Base-by-base conservation (phyloP, 202 grass and related monocot species). In the Musa balbisiana region DNA sequence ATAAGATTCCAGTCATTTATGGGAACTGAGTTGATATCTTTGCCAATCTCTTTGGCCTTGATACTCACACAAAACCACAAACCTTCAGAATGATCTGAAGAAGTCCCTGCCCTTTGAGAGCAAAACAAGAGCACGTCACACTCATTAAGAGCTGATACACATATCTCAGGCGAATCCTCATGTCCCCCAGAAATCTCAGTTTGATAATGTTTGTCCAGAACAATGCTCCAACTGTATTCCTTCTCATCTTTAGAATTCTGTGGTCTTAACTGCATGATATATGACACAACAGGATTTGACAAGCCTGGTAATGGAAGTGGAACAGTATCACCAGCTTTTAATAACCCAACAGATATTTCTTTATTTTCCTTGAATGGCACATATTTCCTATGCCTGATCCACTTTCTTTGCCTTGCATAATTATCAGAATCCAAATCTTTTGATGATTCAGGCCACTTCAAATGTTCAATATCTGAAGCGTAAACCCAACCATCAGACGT, bases 51-150 rank as follows among this genome's bases (percentile, higher is more conserved):
- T 81, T 93, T 98, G 59, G 91, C 81, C 74, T 86, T 87, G 79
- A 93, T 86, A 77, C 91, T 98, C 56, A 80, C 82, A 83, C 86
- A 93, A 86, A 98, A 89, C 94, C 94, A 98, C 74, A 93, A 70
- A 73, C 87, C 84, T 78, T 71, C 79, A 76, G n/a, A 87, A 75
- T 75, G 71, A 62, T 75, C 82, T 25, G 94, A 98, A 83, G 80
- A 74, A 63, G 85, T 58, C 15, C 88, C 88, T 84, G 89, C 72
- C 82, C 79, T 73, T 85, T 81, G 86, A 64, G 83, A 91, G 71
- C 94, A 91, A 76, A 91, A 93, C 78, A 98, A 78, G 76, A 98
- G 83, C 81, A 83, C 84, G 33, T 98, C 94, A 51, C 86, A 91
- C 81, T 98, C 94, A 81, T 84, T 82, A 66, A 98, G 80, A 77